Conservation (phyloP, 176 grass and related monocot species). For the Triticum turgidum region DNA sequence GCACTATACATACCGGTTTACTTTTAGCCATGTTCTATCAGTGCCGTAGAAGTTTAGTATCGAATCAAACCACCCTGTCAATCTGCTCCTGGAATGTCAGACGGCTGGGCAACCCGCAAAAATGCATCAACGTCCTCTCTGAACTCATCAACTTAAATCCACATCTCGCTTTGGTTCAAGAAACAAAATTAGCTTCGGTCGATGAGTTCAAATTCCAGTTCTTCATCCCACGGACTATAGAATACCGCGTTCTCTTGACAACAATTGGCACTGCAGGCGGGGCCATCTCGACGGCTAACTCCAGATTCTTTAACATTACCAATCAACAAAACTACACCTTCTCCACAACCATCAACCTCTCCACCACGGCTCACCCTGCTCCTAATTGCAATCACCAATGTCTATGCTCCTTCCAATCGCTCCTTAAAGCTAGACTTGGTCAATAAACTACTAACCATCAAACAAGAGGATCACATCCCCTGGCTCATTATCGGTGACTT, state of each 20-base stretch:
- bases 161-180: background rate
- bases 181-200: background rate
- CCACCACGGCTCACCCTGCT: background rate
- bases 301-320: background rate
- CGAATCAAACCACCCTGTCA: background rate
- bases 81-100: background rate
- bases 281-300: background rate
- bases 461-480: background rate
- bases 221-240: background rate
- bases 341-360: background rate
- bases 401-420: background rate
- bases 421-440: background rate
- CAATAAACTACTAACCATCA: background rate
- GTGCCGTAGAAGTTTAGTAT: background rate
- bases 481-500: background rate
- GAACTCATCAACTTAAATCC: background rate
- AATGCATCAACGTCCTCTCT: background rate
- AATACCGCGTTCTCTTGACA: background rate
- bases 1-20: background rate
- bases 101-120: background rate
- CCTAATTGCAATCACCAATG: background rate
- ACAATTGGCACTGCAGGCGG: background rate
- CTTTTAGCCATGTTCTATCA: background rate
- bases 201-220: background rate
- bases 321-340: background rate